Evolutionary conservation across 148 eudicot genomes (phyloP).

Genomic region (Rhododendron mucronatum): DNA sequence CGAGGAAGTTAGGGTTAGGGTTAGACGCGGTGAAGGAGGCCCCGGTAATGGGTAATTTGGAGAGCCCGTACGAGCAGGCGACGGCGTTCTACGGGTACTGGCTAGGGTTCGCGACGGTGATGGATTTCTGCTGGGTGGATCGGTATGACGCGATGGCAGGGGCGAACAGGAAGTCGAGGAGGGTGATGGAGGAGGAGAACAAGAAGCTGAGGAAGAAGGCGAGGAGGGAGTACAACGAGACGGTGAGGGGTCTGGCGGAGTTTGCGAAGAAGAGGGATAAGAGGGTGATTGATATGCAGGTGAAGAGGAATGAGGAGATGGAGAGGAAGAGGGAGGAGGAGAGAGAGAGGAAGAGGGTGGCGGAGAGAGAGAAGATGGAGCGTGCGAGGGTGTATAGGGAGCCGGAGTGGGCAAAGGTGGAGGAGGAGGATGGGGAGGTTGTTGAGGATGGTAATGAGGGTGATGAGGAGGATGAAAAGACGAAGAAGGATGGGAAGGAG

Average conservation of each 20-base stretch:
- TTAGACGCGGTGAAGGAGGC: constrained; percentile 69
- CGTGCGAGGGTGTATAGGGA: constrained; percentile 56
- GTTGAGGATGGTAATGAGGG: constrained; percentile 28
- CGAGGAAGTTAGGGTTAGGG: constrained; percentile 59
- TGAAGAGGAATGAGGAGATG: constrained; percentile 77
- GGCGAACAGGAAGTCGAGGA: constrained; percentile 59
- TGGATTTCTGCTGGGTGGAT: constrained; percentile 93
- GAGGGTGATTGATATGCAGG: constrained; percentile 93
- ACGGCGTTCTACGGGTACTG: constrained; percentile 91
- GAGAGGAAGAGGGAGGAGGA: constrained; percentile 82
- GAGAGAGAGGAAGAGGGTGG: constrained; percentile 52
- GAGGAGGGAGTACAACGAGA: constrained; percentile 80
- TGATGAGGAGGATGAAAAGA: constrained; percentile 41
- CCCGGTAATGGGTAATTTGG: constrained; percentile 75
- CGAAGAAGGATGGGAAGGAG: constrained; percentile 29
- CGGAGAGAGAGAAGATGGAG: constrained; percentile 71
- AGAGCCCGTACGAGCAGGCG: constrained; percentile 70
- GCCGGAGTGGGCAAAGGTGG: constrained; percentile 79
- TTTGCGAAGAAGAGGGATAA: constrained; percentile 98
- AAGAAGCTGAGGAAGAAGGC: constrained; percentile 92
- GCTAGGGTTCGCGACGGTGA: constrained; percentile 68
- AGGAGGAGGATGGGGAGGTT: constrained; percentile 53
- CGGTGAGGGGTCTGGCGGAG: constrained; percentile 85
- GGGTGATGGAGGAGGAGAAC: constrained; percentile 98
- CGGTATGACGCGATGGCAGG: constrained; percentile 73